Conservation (phyloP, 1,284 basidiomycete genomes). For the Cystobasidium sp. region DNA sequence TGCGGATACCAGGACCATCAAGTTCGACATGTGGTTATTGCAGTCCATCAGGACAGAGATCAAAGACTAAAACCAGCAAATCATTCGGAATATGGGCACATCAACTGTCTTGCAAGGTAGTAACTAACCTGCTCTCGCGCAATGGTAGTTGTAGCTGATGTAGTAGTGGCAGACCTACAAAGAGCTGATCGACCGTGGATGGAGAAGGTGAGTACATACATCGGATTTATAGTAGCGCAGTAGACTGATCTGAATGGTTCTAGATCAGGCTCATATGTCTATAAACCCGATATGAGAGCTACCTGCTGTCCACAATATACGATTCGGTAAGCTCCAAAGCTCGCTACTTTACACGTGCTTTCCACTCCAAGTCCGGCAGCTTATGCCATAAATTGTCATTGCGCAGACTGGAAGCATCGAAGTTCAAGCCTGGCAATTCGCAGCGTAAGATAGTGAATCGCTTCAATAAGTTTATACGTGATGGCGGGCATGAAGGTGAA, state of each 20-base stretch:
- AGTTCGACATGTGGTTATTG: slow-evolving; percentile 46
- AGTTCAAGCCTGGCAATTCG: slow-evolving; percentile 76
- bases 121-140: background rate
- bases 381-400: background rate
- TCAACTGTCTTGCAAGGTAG: slow-evolving; percentile 40
- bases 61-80: slow-evolving; percentile 25
- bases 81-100: slow-evolving; percentile 46
- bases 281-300: slow-evolving; percentile 76
- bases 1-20: slow-evolving; percentile 25
- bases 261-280: slow-evolving; percentile 55
- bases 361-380: background rate
- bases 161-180: slow-evolving; percentile 58
- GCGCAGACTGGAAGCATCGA: slow-evolving; percentile 70
- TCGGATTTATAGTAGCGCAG: too few relatives aligned
- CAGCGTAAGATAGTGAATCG: slow-evolving; percentile 73
- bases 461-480: slow-evolving; percentile 74
- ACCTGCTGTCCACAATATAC: slow-evolving; percentile 94
- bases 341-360: background rate
- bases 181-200: slow-evolving; percentile 78
- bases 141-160: background rate
- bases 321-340: slow-evolving; percentile 66
- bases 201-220: slow-evolving; percentile 68
- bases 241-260: slow-evolving; percentile 42
- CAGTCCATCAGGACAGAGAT: slow-evolving; percentile 34
- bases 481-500: slow-evolving; percentile 60